Percentiles rank a stretch among this genome's conserved stretches.
Evolutionary conservation across 2,329 filamentous ascomycete genomes (phyloP).

Genomic region (Akanthomyces uredinophilus): DNA sequence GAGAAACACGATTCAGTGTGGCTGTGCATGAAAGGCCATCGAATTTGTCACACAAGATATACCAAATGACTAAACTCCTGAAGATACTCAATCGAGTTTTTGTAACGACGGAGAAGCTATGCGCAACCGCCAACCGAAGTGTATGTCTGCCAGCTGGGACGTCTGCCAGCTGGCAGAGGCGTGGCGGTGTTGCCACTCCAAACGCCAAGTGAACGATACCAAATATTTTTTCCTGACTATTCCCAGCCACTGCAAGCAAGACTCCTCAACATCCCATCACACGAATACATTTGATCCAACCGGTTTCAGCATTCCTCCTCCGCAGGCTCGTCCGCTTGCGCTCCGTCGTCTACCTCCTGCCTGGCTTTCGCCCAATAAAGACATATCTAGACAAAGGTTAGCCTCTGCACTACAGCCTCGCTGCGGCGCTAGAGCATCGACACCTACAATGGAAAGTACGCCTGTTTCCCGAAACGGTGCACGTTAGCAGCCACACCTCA

Average conservation of each 20-base stretch:
- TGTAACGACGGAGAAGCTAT: background rate
- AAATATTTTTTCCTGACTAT: background rate
- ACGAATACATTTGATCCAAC: background rate
- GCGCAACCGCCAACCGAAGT: background rate
- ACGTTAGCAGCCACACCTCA: background rate
- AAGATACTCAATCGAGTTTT: background rate
- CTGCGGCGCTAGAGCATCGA: background rate
- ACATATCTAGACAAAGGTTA: conserved; percentile 44
- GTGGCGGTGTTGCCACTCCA: background rate
- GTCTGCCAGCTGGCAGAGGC: conserved; percentile 2
- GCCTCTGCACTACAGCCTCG: background rate
- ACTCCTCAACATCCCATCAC: too few species aligned
- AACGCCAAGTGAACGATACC: background rate
- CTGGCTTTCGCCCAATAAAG: conserved; percentile 56
- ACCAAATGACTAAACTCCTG: background rate
- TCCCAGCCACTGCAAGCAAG: too few species aligned
- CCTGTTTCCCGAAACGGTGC: conserved; percentile 30
- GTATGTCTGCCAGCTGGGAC: too few species aligned
- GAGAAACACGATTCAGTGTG: too few species aligned
- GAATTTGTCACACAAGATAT: background rate
- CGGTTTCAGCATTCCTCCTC: background rate
- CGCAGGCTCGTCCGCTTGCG: background rate
- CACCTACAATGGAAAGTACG: conserved; percentile 58
- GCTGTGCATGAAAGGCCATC: background rate
- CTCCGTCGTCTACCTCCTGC: background rate